phyloP scores from a whole-genome alignment of 2,329 filamentous ascomycete genomes.

The Xylaria polymorpha region DNA sequence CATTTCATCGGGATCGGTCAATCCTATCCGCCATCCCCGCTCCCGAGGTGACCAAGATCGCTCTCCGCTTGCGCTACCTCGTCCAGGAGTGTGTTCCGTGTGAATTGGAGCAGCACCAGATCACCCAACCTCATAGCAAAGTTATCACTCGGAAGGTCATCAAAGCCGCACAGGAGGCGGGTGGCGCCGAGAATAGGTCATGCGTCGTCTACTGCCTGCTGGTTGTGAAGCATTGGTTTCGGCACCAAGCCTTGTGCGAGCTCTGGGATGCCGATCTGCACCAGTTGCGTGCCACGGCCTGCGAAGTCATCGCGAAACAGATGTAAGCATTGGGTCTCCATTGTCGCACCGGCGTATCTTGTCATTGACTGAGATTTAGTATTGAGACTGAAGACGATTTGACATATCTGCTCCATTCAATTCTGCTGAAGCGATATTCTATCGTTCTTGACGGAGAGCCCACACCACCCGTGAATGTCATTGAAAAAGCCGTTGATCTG shows the following conservation, averaged over 20 bases:
- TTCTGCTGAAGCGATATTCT: slow-evolving; percentile 90
- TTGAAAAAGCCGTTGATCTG: slow-evolving; percentile 93
- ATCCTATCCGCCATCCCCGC: slow-evolving; percentile 77
- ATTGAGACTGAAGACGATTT: slow-evolving; percentile 88
- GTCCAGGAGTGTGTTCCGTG: slow-evolving; percentile 91
- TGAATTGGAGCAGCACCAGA: slow-evolving; percentile 80
- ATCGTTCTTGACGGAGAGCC: slow-evolving; percentile 77
- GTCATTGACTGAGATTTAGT: slow-evolving; percentile 54
- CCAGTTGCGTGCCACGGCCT: slow-evolving; percentile 80
- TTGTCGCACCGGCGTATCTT: background rate
- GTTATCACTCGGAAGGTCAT: slow-evolving; percentile 86
- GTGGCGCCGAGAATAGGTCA: slow-evolving; percentile 75
- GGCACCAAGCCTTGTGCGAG: slow-evolving; percentile 80
- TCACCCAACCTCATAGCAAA: slow-evolving; percentile 84
- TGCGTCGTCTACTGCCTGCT: slow-evolving; percentile 89
- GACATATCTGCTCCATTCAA: slow-evolving; percentile 79
- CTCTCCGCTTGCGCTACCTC: slow-evolving; percentile 88
- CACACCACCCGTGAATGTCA: slow-evolving; percentile 83
- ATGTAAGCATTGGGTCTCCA: slow-evolving; percentile 55
- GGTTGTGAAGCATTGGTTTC: slow-evolving; percentile 79
- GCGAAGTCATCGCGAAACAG: slow-evolving; percentile 90
- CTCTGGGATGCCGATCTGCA: slow-evolving; percentile 94
- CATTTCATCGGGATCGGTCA: slow-evolving; percentile 67
- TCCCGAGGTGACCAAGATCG: slow-evolving; percentile 86
- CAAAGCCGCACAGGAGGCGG: slow-evolving; percentile 83